Conservation (phyloP, 2,329 filamentous ascomycete species). For the Chrysosphaeria jannelii region DNA sequence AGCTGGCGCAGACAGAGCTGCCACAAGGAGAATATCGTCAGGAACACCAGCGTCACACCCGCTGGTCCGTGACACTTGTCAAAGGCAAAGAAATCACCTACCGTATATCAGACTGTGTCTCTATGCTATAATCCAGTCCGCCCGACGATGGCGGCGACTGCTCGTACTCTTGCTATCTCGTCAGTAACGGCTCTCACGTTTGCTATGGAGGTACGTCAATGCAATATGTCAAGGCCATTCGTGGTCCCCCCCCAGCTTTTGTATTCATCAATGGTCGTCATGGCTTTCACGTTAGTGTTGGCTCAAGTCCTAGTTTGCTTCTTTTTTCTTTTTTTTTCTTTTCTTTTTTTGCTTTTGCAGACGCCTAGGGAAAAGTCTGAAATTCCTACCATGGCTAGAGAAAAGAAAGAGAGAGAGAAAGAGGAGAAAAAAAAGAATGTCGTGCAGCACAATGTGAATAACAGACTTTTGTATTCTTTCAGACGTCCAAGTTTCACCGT, state of each 20-base stretch:
- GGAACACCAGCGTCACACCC: not conserved
- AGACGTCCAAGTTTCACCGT: not conserved
- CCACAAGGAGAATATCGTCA: not conserved
- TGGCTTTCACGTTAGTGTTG: not conserved
- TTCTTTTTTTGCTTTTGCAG: not conserved
- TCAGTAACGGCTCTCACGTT: no score
- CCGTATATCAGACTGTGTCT: conserved; percentile 22
- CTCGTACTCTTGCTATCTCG: conserved; percentile 28
- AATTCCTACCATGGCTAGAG: not conserved
- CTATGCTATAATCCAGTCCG: conserved; percentile 22
- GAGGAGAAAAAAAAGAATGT: not conserved
- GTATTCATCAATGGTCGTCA: no score
- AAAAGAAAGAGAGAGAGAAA: not conserved
- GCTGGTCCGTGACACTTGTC: not conserved
- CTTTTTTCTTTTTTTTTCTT: not conserved
- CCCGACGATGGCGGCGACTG: conserved; percentile 17
- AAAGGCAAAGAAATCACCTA: conserved; percentile 9
- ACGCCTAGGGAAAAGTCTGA: not conserved
- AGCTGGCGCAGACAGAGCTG: not conserved
- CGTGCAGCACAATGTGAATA: not conserved
- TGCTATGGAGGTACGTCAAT: conserved; percentile 6
- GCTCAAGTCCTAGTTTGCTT: not conserved
- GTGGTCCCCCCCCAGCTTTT: no score
- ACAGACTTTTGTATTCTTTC: not conserved
- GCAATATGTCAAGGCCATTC: not conserved